These are phyloP conservation scores for Voacanga thouarsii DNA, from an alignment of 257 asterid genomes.

Conservation along the genomic window DNA sequence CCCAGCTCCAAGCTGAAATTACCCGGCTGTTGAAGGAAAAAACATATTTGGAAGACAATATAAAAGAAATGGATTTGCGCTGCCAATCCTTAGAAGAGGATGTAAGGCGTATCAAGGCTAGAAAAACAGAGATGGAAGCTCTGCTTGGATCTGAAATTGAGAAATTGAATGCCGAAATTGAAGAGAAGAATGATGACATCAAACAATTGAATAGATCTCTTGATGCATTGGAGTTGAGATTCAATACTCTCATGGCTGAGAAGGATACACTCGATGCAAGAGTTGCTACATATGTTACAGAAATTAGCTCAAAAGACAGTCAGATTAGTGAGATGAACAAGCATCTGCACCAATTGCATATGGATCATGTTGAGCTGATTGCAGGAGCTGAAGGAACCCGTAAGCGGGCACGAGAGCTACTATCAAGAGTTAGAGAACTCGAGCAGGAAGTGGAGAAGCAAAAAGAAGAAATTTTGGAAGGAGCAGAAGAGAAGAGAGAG, in stretches of 20 bases:
- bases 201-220: conserved; percentile 42
- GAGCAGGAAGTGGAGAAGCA: conserved; percentile 52
- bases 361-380: conserved; percentile 50
- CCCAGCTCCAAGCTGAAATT: conserved; percentile 58
- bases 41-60: conserved; percentile 57
- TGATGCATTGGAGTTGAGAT: conserved; percentile 28
- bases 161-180: conserved; percentile 40
- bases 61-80: conserved; percentile 67
- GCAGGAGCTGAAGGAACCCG: conserved; percentile 39
- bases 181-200: conserved; percentile 37
- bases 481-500: conserved; percentile 82
- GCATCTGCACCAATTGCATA: conserved; percentile 58
- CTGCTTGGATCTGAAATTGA: conserved; percentile 41
- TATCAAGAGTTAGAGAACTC: conserved; percentile 46
- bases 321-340: conserved; percentile 40
- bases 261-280: conserved; percentile 37
- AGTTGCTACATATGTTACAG: conserved; percentile 29
- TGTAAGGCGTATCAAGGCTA: conserved; percentile 49
- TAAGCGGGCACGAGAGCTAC: conserved; percentile 35
- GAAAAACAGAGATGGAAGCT: conserved; percentile 50
- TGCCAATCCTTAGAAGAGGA: conserved; percentile 75
- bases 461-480: conserved; percentile 49
- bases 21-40: conserved; percentile 48
- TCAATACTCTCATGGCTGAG: conserved; percentile 27
- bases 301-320: conserved; percentile 43